phyloP scores from a whole-genome alignment of 2,329 filamentous ascomycete species.

The Tolypocladium guangdongense region DNA sequence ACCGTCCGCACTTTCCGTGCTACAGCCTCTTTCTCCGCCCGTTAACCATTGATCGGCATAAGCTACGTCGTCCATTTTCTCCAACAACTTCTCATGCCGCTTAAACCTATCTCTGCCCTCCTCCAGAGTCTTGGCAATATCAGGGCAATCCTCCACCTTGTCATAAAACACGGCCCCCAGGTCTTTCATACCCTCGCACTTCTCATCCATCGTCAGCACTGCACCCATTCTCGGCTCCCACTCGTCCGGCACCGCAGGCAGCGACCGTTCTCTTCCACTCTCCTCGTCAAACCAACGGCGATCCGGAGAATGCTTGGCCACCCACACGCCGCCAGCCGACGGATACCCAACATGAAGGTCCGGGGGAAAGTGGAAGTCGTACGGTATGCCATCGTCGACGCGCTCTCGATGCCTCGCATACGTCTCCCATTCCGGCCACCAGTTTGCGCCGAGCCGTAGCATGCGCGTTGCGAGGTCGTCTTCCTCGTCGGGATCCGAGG shows the following conservation, averaged over 20 bases:
- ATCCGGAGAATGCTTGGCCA: not conserved
- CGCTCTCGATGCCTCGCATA: not conserved
- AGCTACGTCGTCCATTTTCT: not conserved
- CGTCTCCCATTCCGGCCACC: conserved; percentile 1
- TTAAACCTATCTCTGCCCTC: not conserved
- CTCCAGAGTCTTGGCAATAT: not conserved
- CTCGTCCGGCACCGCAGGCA: too few species aligned
- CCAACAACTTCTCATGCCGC: not conserved
- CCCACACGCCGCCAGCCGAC: not conserved
- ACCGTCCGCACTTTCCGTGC: too few species aligned
- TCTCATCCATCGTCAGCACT: not conserved
- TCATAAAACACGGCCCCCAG: not conserved
- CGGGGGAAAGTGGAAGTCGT: not conserved
- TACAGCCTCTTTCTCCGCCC: too few species aligned
- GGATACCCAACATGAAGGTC: not conserved
- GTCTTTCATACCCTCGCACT: not conserved
- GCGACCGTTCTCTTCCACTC: not conserved
- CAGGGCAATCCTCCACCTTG: not conserved
- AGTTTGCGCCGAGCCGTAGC: conserved; percentile 1
- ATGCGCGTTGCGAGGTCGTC: conserved; percentile 2
- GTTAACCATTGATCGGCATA: too few species aligned
- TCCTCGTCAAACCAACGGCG: too few species aligned
- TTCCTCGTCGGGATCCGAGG: not conserved
- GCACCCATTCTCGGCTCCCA: not conserved
- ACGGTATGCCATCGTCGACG: not conserved